Percentiles rank a stretch among this genome's conserved stretches.
Evolutionary conservation across 225 moss, liverwort and hornwort species (phyloP).

Genomic region (Marchantia polymorpha): DNA sequence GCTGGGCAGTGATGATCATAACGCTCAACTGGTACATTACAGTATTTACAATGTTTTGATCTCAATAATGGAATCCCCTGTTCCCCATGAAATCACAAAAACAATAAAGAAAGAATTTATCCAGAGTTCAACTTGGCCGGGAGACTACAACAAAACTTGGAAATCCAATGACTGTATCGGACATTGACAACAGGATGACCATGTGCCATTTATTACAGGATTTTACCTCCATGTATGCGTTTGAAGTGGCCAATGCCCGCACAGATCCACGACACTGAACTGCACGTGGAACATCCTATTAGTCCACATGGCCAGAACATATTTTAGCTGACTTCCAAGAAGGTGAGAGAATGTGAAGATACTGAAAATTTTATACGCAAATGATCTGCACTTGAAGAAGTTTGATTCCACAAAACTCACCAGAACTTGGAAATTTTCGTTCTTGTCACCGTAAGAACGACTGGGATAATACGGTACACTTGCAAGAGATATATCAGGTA

Average conservation of each 20-base stretch:
- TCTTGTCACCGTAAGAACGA: neutral
- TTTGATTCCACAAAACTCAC: neutral
- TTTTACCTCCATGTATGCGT: neutral
- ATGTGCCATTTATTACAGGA: neutral
- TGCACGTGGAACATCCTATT: constrained; percentile 15
- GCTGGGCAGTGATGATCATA: constrained; percentile 40
- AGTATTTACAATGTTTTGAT: constrained; percentile 31
- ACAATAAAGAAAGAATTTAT: neutral
- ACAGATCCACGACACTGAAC: constrained; percentile 6
- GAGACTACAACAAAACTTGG: no score
- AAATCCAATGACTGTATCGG: no score
- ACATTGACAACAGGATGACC: neutral
- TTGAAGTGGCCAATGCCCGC: neutral
- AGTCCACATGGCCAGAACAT: constrained; percentile 5
- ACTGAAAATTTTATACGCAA: neutral
- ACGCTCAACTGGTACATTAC: constrained; percentile 27
- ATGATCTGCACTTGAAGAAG: neutral
- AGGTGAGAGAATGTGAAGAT: neutral
- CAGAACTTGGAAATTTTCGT: neutral
- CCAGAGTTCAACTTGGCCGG: no score
- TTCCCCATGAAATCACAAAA: neutral
- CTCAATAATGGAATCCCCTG: constrained; percentile 21
- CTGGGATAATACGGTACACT: neutral
- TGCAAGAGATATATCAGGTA: neutral
- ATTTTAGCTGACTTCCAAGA: neutral